phyloP scores from a whole-genome alignment of 208 protist species.

The Acanthamoeba sp. region DNA sequence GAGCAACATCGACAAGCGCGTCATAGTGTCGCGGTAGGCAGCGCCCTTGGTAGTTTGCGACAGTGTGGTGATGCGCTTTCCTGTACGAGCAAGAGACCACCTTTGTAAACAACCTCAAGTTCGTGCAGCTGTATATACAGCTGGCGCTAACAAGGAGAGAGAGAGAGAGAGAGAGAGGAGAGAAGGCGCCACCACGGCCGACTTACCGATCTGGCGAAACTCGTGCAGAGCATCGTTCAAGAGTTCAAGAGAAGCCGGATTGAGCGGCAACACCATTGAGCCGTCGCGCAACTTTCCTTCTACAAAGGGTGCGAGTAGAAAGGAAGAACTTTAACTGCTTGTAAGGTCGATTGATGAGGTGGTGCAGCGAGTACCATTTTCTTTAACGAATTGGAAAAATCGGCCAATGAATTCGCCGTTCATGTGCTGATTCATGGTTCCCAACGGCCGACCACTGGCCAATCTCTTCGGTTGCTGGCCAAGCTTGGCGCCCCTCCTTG shows the following conservation, averaged over 20 bases:
- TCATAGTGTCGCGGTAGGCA: conserved; percentile 54
- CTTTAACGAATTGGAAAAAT: conserved; percentile 6
- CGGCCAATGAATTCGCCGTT: conserved; percentile 26
- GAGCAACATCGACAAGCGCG: conserved; percentile 30
- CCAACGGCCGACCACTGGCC: too few relatives aligned
- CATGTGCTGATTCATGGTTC: not conserved
- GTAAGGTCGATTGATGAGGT: not conserved
- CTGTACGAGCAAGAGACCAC: not conserved
- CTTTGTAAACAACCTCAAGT: too few relatives aligned
- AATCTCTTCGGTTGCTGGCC: too few relatives aligned
- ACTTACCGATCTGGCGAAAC: conserved; percentile 40
- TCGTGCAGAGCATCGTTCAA: conserved; percentile 52
- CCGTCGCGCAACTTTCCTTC: not conserved
- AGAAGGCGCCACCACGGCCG: too few relatives aligned
- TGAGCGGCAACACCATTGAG: conserved; percentile 2
- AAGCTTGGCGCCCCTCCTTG: too few relatives aligned
- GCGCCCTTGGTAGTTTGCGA: conserved; percentile 4
- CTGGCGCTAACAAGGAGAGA: not conserved
- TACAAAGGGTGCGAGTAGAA: not conserved
- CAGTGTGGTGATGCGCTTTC: conserved; percentile 12
- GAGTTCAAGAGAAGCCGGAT: not conserved
- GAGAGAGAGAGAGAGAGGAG: not conserved
- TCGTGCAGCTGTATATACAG: too few relatives aligned
- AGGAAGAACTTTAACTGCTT: not conserved
- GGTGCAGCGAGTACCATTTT: not conserved